Base-by-base conservation (phyloP, 2,329 filamentous ascomycete species). In the Colletotrichum sp. region DNA sequence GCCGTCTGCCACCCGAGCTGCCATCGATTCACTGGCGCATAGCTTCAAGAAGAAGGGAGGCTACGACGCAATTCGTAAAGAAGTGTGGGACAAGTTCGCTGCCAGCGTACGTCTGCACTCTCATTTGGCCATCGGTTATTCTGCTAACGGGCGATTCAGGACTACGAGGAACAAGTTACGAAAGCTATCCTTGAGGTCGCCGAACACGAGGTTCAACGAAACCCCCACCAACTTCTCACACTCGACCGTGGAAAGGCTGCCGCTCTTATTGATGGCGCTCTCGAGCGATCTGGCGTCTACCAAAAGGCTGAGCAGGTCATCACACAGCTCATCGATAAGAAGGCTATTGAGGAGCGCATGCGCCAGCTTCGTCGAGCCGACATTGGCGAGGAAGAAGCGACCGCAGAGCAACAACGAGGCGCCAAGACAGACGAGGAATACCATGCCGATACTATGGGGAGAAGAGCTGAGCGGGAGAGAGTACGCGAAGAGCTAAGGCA, bases 41-140 rank as follows among this genome's bases (percentile, higher is more conserved):
- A 93, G 91, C 13, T 96, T 96, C 87, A 96, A 96, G 85, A 96
- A 96, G 86, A 95, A 95, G 84, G 95, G 95, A 77, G 94, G 94
- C 73, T 97, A 96, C 81, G 95, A 97, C 84, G 87, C 90, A 16
- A 90, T 96, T 78, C 92, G 95, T 77, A 96, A 95, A 82, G 90
- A 94, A 80, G 89, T 95, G 13, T 95, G 94, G 90, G 91, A 94
- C 62, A 92, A 94, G 74, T 95, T 95, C 79, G 92, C 93, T 81
- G 90, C 91, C 34, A 93, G 92, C 79, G 94, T 95, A 89, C 74
- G 90, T 72, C 18, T 28, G 26, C 24, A 59, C 18, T 55, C 69
- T 24, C 15, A 36, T 21, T 34, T 32, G 57, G 7, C 18, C 28
- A 18, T 30, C 15, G 21, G 21, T 5, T 24, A 15, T 36, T 9